Percentiles rank a stretch among this genome's conserved stretches.
Evolutionary conservation across 2,329 filamentous ascomycete species (phyloP).

Genomic region (Botrytis paeoniae): DNA sequence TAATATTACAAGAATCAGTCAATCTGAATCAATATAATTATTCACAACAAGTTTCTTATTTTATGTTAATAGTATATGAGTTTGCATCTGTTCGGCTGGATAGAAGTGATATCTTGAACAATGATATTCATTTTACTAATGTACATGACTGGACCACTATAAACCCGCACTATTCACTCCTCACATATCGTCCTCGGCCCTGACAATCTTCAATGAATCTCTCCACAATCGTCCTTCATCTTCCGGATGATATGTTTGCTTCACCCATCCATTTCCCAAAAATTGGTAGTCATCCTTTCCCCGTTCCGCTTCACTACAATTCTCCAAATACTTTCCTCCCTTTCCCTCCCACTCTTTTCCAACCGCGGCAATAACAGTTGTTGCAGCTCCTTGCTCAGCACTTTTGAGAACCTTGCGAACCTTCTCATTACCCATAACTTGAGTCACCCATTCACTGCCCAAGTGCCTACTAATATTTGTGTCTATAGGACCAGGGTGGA

Average conservation of each 20-base stretch:
- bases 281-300: background rate
- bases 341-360: background rate
- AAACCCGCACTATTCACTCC: background rate
- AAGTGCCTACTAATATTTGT: background rate
- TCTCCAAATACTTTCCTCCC: background rate
- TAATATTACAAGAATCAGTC: background rate
- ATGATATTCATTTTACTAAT: background rate
- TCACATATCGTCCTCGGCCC: background rate
- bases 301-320: background rate
- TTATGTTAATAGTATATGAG: background rate
- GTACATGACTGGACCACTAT: background rate
- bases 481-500: background rate
- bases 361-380: background rate
- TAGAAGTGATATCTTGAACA: background rate
- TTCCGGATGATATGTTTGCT: background rate
- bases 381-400: background rate
- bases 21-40: background rate
- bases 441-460: background rate
- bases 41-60: background rate
- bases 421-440: background rate
- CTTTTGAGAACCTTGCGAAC: background rate
- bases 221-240: background rate
- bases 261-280: background rate
- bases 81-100: background rate
- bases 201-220: background rate